Evolutionary conservation across 306 rosid genomes (phyloP).

Genomic region (Quercus berberidifolia): DNA sequence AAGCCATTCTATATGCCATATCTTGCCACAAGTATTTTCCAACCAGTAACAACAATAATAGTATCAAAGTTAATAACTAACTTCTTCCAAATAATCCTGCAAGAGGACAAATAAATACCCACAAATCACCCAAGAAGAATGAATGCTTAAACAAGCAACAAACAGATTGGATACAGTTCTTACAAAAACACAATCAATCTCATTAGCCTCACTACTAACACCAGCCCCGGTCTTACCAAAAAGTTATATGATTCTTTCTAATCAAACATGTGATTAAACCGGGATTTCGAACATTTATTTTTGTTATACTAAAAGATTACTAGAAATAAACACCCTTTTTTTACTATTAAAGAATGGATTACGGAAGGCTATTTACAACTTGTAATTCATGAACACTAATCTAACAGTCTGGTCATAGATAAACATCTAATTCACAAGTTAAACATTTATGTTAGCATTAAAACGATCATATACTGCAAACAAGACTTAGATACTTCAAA

Average conservation of each 20-base stretch:
- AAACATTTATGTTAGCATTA: no score
- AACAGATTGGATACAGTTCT: neutral
- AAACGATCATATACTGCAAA: no score
- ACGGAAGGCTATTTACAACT: no score
- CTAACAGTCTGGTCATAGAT: no score
- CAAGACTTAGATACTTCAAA: neutral
- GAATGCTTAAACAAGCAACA: neutral
- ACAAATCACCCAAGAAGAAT: neutral
- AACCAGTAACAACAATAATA: neutral
- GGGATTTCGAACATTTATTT: neutral
- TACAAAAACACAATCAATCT: neutral
- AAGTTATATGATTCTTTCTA: neutral
- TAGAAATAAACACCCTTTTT: neutral
- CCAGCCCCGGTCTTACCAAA: neutral
- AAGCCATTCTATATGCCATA: neutral
- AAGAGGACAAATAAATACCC: neutral
- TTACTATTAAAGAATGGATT: no score
- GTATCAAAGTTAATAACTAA: neutral
- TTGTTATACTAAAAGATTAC: neutral
- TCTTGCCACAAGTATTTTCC: neutral
- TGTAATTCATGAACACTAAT: no score
- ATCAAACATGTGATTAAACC: neutral
- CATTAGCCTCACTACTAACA: neutral
- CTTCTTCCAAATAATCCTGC: neutral
- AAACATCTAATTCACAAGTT: no score